These are phyloP conservation scores for Aegilops umbellulata DNA, from an alignment of 176 grass and related monocot genomes.

Conservation along the genomic window DNA sequence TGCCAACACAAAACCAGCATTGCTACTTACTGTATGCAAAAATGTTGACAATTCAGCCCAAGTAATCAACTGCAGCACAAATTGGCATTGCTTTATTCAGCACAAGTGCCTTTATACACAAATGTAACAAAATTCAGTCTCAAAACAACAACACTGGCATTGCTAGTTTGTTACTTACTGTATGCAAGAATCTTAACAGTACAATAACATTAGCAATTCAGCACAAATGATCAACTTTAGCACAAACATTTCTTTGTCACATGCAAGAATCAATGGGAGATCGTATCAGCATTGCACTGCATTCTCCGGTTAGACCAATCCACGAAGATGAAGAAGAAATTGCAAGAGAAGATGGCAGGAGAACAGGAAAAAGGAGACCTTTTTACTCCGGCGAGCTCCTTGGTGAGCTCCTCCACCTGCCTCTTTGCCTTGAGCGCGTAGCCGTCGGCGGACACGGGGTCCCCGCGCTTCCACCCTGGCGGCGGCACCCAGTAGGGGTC, in stretches of 20 bases:
- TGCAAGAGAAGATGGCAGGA: background rate
- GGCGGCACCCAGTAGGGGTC: slow-evolving; percentile 71
- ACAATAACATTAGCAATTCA: background rate
- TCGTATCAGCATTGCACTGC: background rate
- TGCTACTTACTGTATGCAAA: background rate
- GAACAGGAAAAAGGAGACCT: slow-evolving; percentile 3
- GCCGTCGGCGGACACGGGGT: slow-evolving; percentile 32
- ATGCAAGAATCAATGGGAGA: background rate
- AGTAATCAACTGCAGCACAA: background rate
- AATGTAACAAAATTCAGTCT: background rate
- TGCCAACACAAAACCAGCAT: background rate
- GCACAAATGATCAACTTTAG: background rate
- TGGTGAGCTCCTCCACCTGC: slow-evolving; percentile 37
- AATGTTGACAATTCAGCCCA: background rate
- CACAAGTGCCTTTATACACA: background rate
- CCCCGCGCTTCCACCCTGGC: slow-evolving; percentile 59
- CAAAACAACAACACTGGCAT: background rate
- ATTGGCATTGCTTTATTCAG: background rate
- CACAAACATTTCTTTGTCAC: background rate
- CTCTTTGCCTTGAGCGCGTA: slow-evolving; percentile 15
- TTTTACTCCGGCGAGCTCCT: slow-evolving; percentile 28
- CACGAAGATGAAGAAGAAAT: background rate
- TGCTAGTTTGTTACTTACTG: background rate
- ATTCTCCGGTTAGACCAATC: background rate
- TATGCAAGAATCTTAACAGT: background rate